Conservation (phyloP, 140 eudicot genomes). For the Ambrosia hybrid region DNA sequence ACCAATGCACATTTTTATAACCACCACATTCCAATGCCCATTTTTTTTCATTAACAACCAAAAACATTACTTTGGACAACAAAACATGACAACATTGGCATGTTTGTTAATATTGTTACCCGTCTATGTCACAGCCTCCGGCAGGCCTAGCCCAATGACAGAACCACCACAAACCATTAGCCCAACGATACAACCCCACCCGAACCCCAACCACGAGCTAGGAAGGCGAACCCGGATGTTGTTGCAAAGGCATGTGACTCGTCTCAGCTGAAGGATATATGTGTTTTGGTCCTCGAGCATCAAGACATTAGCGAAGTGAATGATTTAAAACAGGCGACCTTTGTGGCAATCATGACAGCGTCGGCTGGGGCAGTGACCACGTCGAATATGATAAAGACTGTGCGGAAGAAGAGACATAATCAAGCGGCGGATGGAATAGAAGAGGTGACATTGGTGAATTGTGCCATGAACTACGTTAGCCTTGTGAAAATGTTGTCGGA, state of each 20-base stretch:
- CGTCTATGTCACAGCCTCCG: not conserved
- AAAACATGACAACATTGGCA: conserved; percentile 13
- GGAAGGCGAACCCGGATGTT: conserved; percentile 17
- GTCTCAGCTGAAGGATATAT: conserved; percentile 36
- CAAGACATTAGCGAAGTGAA: conserved; percentile 31
- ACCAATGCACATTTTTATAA: too few species aligned
- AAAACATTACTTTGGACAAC: not conserved
- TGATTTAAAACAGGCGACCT: conserved; percentile 43
- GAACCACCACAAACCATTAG: too few species aligned
- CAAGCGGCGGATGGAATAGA: conserved; percentile 23
- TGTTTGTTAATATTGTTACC: conserved; percentile 7
- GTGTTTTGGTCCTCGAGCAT: conserved; percentile 35
- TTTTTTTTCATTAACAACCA: conserved; percentile 2
- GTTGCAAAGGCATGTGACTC: conserved; percentile 47
- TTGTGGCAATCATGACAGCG: conserved; percentile 42
- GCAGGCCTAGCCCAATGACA: too few species aligned
- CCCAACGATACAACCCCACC: not conserved
- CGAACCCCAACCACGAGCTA: not conserved
- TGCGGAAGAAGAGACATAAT: conserved; percentile 15
- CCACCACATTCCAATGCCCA: conserved; percentile 2
- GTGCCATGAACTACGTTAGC: conserved; percentile 39
- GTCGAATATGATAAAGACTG: conserved; percentile 24
- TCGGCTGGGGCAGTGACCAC: conserved; percentile 32
- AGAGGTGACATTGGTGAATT: conserved; percentile 44
- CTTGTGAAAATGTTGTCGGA: conserved; percentile 43